Conservation (phyloP, 805 yeast genomes). For the Lipomyces mesembrius region DNA sequence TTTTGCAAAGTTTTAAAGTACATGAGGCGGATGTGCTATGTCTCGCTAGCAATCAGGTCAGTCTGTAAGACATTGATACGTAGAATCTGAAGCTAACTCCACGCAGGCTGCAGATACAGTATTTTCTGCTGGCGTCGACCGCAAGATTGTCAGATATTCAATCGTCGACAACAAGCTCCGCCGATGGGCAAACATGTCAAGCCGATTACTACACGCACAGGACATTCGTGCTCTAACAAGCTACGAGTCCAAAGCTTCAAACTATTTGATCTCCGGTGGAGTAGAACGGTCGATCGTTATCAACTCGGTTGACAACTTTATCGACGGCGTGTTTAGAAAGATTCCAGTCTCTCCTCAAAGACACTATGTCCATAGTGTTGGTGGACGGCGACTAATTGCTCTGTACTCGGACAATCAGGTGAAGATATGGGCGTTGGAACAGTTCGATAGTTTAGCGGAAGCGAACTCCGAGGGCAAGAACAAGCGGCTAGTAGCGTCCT, state of each 20-base stretch:
- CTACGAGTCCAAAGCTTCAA: constrained; percentile 48
- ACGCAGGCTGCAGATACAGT: constrained; percentile 57
- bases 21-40: constrained; percentile 93
- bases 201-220: constrained; percentile 80
- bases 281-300: constrained; percentile 69
- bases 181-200: constrained; percentile 78
- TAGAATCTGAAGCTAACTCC: not conserved
- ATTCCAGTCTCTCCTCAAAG: constrained; percentile 65
- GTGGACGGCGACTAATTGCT: constrained; percentile 57
- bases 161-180: constrained; percentile 50
- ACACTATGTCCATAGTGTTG: constrained; percentile 57
- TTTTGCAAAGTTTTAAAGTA: constrained; percentile 76
- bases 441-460: constrained; percentile 9
- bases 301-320: constrained; percentile 65
- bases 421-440: constrained; percentile 69
- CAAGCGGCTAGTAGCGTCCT: constrained; percentile 65
- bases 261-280: constrained; percentile 80
- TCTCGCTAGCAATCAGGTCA: constrained; percentile 58
- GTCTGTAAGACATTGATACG: not conserved
- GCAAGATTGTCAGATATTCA: constrained; percentile 79
- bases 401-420: constrained; percentile 84
- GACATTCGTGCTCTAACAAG: constrained; percentile 40
- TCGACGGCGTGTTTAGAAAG: constrained; percentile 71
- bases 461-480: constrained; percentile 43
- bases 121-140: constrained; percentile 91